Percentiles rank a stretch among this genome's conserved stretches.
Conservation (phyloP, 805 yeast species). For the Candida sanyiensis region DNA sequence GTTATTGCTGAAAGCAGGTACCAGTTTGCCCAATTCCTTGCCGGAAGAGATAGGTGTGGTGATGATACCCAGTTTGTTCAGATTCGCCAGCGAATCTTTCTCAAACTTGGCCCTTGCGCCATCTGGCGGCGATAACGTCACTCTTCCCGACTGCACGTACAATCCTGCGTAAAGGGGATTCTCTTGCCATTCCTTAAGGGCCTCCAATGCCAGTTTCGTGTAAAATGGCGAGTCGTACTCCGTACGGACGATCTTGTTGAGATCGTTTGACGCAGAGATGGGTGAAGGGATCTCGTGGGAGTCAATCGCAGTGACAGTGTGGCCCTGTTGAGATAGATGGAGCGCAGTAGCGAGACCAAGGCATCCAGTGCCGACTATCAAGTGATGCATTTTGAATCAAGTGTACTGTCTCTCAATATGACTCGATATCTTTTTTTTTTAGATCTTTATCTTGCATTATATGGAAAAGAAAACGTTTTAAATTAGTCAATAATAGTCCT, state of each 20-base stretch:
- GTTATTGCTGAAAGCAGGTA: slow-evolving; percentile 26
- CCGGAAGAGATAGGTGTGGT: slow-evolving; percentile 30
- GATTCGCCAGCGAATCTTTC: slow-evolving; percentile 9
- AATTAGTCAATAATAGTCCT: too few species aligned
- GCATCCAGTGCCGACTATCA: not conserved
- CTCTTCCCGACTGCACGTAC: slow-evolving; percentile 38
- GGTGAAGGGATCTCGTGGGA: slow-evolving; percentile 38
- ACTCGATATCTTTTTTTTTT: not conserved
- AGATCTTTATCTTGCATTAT: not conserved
- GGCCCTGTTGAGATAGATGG: slow-evolving; percentile 29
- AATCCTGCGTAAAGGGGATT: slow-evolving; percentile 30
- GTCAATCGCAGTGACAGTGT: slow-evolving; percentile 34
- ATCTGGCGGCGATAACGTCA: slow-evolving; percentile 31
- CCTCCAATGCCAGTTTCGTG: slow-evolving; percentile 40
- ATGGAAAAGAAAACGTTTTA: too few species aligned
- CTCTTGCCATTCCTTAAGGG: slow-evolving; percentile 34
- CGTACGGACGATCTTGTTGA: slow-evolving; percentile 43
- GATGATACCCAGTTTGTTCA: too few species aligned
- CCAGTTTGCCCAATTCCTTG: slow-evolving; percentile 24
- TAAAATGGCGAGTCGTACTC: slow-evolving; percentile 42
- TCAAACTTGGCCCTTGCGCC: slow-evolving; percentile 34
- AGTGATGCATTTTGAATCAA: not conserved
- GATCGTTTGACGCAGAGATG: slow-evolving; percentile 43
- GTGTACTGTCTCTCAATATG: too few species aligned
- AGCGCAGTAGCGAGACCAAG: not conserved